These are phyloP conservation scores for Chamaenerion angustifolium DNA, from an alignment of 345 rosid genomes.

Conservation along the genomic window DNA sequence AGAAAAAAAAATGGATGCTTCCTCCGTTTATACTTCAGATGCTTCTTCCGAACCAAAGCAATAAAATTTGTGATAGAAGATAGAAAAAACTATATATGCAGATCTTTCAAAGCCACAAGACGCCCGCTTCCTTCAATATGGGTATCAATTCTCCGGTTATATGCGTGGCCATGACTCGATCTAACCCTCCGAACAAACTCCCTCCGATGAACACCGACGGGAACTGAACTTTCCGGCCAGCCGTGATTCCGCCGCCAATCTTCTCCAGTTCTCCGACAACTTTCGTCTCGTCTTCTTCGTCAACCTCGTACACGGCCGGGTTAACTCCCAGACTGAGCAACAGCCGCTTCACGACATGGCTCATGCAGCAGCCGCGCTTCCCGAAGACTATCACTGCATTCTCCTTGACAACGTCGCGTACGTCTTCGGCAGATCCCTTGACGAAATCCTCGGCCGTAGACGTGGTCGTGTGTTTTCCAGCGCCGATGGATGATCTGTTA, in stretches of 20 bases:
- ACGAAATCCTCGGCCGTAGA: too few species aligned
- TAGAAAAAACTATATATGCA: neutral
- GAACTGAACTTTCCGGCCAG: conserved; percentile 25
- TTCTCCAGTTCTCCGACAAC: conserved; percentile 25
- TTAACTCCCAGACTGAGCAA: conserved; percentile 69
- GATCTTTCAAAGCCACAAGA: conserved; percentile 58
- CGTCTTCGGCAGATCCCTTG: neutral
- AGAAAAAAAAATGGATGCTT: too few species aligned
- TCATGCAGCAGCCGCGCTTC: conserved; percentile 76
- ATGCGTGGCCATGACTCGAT: conserved; percentile 87
- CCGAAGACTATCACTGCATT: conserved; percentile 75
- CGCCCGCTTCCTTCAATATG: conserved; percentile 75
- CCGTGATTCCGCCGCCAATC: conserved; percentile 1
- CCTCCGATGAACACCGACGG: conserved; percentile 91
- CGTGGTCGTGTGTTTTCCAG: neutral
- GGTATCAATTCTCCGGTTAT: conserved; percentile 78
- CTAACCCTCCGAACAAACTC: conserved; percentile 75
- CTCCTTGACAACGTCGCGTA: conserved; percentile 35
- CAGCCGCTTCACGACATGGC: conserved; percentile 69
- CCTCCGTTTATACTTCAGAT: too few species aligned
- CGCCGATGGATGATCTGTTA: neutral
- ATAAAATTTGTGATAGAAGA: too few species aligned
- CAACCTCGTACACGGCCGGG: conserved; percentile 63
- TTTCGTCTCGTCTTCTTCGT: conserved; percentile 34
- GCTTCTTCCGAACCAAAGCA: too few species aligned